A percentile compares a stretch with the other conserved stretches of the same genome.
Conservation (phyloP, 768 basidiomycete genomes). For the Suillus alpinus region DNA sequence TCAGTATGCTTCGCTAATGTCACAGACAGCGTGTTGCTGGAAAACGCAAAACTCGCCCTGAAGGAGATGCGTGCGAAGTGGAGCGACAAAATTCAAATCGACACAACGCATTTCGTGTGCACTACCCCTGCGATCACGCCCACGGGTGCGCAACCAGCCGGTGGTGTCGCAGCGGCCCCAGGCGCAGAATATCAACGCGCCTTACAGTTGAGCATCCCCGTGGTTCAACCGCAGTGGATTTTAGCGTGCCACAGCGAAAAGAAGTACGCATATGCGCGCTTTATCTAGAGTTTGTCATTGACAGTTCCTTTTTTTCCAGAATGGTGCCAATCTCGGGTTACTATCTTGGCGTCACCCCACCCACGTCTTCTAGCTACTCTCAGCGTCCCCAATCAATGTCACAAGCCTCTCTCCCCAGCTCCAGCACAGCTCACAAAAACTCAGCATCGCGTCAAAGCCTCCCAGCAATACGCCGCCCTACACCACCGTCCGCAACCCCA, state of each 20-base stretch:
- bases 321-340: conserved; percentile 85
- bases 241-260: conserved; percentile 84
- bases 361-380: conserved; percentile 39
- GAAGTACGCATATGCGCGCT: conserved; percentile 49
- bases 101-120: conserved; percentile 98
- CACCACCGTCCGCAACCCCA: conserved; percentile 37
- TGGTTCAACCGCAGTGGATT: conserved; percentile 95
- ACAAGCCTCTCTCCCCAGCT: conserved; percentile 52
- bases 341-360: conserved; percentile 72
- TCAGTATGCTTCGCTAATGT: conserved; percentile 93
- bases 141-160: conserved; percentile 51
- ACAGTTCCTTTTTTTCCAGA: conserved; percentile 34
- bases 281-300: conserved; percentile 2
- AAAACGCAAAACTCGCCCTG: conserved; percentile 79
- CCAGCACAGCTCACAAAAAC: conserved; percentile 34
- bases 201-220: conserved; percentile 87
- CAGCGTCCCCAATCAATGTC: conserved; percentile 76
- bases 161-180: conserved; percentile 56
- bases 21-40: conserved; percentile 70
- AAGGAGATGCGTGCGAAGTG: conserved; percentile 85
- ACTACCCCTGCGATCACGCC: conserved; percentile 80
- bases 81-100: conserved; percentile 93
- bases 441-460: conserved; percentile 63
- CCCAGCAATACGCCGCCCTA: conserved; percentile 51
- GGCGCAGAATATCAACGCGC: conserved; percentile 95